Base-by-base conservation (phyloP, 495 filamentous ascomycete genomes). In the Jackrogersella minutella region DNA sequence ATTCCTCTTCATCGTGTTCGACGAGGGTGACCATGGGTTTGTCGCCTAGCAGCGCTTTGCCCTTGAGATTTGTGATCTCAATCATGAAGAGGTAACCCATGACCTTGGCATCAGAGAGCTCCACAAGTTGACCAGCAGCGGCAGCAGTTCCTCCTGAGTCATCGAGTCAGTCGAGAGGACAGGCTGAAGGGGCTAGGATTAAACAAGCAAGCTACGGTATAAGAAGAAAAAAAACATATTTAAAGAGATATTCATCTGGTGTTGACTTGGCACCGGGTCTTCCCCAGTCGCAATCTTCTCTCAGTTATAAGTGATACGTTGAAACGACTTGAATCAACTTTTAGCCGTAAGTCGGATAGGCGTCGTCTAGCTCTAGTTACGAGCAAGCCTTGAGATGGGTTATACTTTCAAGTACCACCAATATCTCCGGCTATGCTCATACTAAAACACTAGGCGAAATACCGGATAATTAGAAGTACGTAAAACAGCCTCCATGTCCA, bases 11-110 rank as follows among this genome's bases (percentile, higher is more conserved):
- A 41, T 74, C 64, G 30, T 74, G 71, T 69, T 84, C 81, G 47
- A 99, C 84, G 33, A 99, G 86, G 26, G 94, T 97, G 78, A 90
- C 86, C 34, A 93, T 91, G 1, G 93, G 91, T 33, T 91, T 91
- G 46, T 78, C 76, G 68, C 87, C 85, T 64, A 99, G 88, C 84
- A 95, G 94, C 44, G 91, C 90, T 60, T 93, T 86, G 53, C 95
- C 95, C 71, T 97, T 90, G 47, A 99, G 86, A 81, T 96, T 94
- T 70, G 93, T 91, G 60, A 99, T 89, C 78, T 99, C 96, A 73
- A 99, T 88, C 69, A 99, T 88, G 82, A 99, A 98, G 60, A 97
- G 80, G 77, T 93, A 98, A 62, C 91, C 93, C 34, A 97, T 80
- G 30, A 97, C 79, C 34, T 85, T 82, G n/a, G 92, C 95, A 51